A percentile compares a stretch with the other conserved stretches of the same genome.
Conservation (phyloP, 495 filamentous ascomycete genomes). For the Pyronema domesticum region DNA sequence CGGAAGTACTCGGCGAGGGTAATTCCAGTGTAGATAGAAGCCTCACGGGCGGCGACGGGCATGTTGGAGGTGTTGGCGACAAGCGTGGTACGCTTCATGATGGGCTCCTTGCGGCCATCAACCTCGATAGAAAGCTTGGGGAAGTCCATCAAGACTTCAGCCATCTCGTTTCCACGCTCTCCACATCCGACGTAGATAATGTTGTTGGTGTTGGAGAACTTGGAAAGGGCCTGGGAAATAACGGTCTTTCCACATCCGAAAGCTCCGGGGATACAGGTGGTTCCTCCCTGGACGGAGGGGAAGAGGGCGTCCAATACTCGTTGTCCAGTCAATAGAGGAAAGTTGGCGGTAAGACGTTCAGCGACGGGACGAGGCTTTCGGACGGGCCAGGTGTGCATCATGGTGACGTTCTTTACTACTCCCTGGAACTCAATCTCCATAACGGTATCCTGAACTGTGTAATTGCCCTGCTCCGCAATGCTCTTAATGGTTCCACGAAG, state of each 20-base stretch:
- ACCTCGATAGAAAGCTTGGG: slow-evolving; percentile 83
- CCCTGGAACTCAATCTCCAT: slow-evolving; percentile 95
- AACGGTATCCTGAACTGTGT: slow-evolving; percentile 86
- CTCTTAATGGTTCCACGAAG: slow-evolving; percentile 80
- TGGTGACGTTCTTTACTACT: slow-evolving; percentile 73
- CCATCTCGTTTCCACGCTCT: slow-evolving; percentile 98
- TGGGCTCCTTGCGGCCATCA: slow-evolving; percentile 83
- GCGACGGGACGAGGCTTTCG: slow-evolving; percentile 79
- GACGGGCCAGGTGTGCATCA: slow-evolving; percentile 99
- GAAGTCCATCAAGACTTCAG: slow-evolving; percentile 99
- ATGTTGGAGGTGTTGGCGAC: slow-evolving; percentile 99
- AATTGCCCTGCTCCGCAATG: slow-evolving; percentile 73
- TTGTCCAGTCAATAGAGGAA: slow-evolving; percentile 89
- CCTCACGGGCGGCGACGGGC: slow-evolving; percentile 96
- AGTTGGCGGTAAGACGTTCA: slow-evolving; percentile 73
- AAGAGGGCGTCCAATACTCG: slow-evolving; percentile 95
- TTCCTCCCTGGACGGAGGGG: slow-evolving; percentile 91
- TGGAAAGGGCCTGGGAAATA: slow-evolving; percentile 93
- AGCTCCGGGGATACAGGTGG: slow-evolving; percentile 92
- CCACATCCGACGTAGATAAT: slow-evolving; percentile 98
- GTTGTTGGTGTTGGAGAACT: slow-evolving; percentile 98
- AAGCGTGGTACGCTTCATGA: slow-evolving; percentile 98
- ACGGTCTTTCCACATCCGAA: slow-evolving; percentile 99
- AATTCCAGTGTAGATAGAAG: slow-evolving; percentile 98
- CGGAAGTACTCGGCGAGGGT: slow-evolving; percentile 97